phyloP scores from a whole-genome alignment of 345 rosid species.

The Eucalyptus erythrocorys region DNA sequence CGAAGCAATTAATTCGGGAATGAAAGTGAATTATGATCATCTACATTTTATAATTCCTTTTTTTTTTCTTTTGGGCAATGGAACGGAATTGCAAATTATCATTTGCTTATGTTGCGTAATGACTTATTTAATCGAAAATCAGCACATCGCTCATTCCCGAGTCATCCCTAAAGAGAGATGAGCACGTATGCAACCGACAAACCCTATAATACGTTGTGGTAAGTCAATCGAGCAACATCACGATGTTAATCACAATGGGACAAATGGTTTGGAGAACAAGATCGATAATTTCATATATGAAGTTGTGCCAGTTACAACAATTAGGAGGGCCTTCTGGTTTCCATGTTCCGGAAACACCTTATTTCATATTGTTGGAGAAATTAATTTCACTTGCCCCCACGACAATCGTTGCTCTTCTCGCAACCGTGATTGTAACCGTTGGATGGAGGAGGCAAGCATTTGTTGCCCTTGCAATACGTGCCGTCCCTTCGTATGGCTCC shows the following conservation, averaged over 20 bases:
- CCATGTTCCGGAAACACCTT: too few species aligned
- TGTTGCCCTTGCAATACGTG: too few species aligned
- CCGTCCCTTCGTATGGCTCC: not conserved
- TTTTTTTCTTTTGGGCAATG: not conserved
- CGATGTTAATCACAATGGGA: not conserved
- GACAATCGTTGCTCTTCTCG: fast-evolving
- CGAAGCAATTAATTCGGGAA: not conserved
- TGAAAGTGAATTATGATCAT: not conserved
- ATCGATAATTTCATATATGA: not conserved
- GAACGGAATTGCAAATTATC: not conserved
- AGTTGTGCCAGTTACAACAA: too few species aligned
- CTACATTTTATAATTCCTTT: not conserved
- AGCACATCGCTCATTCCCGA: fast-evolving
- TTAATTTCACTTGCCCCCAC: too few species aligned
- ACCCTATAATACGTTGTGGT: not conserved
- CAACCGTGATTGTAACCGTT: too few species aligned
- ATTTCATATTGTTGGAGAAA: too few species aligned
- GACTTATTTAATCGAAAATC: fast-evolving
- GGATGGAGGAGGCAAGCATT: too few species aligned
- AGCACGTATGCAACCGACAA: fast-evolving
- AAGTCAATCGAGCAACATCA: not conserved
- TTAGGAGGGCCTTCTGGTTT: too few species aligned
- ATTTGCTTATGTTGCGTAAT: not conserved
- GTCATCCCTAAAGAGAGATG: not conserved
- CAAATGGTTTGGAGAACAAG: not conserved